Base-by-base conservation (phyloP, 2,329 filamentous ascomycete genomes). In the Cercospora sp. region DNA sequence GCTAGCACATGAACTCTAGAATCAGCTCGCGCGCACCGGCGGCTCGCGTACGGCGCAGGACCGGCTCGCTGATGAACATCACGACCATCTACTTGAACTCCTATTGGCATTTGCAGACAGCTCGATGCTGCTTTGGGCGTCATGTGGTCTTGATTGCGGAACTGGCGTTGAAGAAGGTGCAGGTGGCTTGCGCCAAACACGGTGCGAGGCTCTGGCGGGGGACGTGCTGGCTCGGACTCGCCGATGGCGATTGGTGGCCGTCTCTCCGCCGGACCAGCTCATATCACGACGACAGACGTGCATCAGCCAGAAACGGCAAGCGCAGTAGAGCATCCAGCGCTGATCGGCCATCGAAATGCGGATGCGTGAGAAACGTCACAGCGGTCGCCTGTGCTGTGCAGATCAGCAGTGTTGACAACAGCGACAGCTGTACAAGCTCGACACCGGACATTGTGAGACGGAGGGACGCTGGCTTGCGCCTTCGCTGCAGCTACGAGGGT, bases 101-200 rank as follows among this genome's bases (percentile, higher is more conserved):
- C 37, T 43, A 63, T 57, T 57, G 53, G 53, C 53, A 57, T 57
- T 13, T 28, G 53, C 1, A 8, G 53, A 3, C 6, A 57, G 24
- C 53, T 58, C 24, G 53, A 30, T 32, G 53, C 26, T 30, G 53
- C 53, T 58, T 30, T 58, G 53, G 37, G 45, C 40, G 12, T 32
- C 12, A 24, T 32, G 40, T 32, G 61, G 18, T 40, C 21, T 49
- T 24, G 24, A 12, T 24, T 51, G 58, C 58, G 40, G 21, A 24
- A 21, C 30, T 37, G 61, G 43, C 61, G 43, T n/a, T 45, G 16
- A 7, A 18, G 40, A 51, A 26, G 21, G 37, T 63, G 60, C 60
- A 49, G 21, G 61, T 63, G 61, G 61, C 61, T 63, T 63, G 61
- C 61, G 60, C 53, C 53, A 58, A 32, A 58, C 13, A 58, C 26